Conservation (phyloP, 192 early-diverging fungal species). For the Geranomyces michiganensis region DNA sequence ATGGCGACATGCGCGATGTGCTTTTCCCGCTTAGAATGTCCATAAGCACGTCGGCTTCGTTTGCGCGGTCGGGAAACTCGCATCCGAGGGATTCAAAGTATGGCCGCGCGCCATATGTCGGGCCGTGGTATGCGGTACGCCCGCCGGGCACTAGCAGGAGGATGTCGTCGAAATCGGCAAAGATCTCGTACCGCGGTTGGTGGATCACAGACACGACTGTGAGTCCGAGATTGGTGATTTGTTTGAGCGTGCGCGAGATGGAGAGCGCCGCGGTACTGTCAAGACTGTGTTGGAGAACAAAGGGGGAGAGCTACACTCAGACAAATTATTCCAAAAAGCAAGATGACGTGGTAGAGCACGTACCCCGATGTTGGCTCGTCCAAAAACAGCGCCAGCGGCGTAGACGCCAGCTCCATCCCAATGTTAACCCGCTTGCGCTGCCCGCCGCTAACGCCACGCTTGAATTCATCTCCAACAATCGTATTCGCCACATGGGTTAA, state of each 20-base stretch:
- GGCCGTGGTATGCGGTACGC: slow-evolving; percentile 65
- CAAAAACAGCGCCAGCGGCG: slow-evolving; percentile 66
- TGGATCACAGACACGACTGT: slow-evolving; percentile 75
- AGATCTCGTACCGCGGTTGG: slow-evolving; percentile 65
- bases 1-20: slow-evolving; percentile 27
- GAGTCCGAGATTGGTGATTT: slow-evolving; percentile 59
- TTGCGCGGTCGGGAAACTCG: slow-evolving; percentile 27
- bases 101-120: slow-evolving; percentile 42
- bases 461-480: slow-evolving; percentile 63
- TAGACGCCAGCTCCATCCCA: slow-evolving; percentile 69
- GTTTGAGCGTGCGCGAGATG: slow-evolving; percentile 57
- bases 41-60: slow-evolving; percentile 53
- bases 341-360: too few relatives aligned
- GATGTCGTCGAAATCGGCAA: slow-evolving; percentile 70
- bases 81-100: slow-evolving; percentile 61
- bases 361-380: slow-evolving; percentile 70
- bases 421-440: slow-evolving; percentile 79
- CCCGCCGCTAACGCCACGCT: slow-evolving; percentile 71
- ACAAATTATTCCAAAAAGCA: too few relatives aligned
- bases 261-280: slow-evolving; percentile 68
- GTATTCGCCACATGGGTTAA: slow-evolving; percentile 54
- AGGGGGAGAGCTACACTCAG: too few relatives aligned
- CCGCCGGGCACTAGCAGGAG: slow-evolving; percentile 72
- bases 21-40: slow-evolving; percentile 52
- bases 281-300: slow-evolving; percentile 39